Conservation (phyloP, 306 rosid genomes). For the Trifolium subterraneum region DNA sequence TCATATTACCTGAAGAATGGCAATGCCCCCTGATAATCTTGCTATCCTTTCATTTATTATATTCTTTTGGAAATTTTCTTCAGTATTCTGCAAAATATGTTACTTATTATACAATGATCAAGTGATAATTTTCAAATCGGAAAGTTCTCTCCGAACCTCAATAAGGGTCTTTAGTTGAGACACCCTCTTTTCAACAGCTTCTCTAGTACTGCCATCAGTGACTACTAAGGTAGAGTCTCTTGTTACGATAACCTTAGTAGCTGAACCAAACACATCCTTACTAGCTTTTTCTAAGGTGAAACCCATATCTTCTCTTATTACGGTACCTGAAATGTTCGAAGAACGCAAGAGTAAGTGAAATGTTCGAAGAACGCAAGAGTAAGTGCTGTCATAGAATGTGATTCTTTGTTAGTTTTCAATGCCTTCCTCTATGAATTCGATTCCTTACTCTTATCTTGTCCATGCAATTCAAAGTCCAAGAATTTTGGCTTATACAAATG, state of each 20-base stretch:
- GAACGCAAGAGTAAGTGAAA: slow-evolving; percentile 46
- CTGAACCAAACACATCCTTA: slow-evolving; percentile 66
- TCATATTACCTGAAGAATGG: slow-evolving; percentile 77
- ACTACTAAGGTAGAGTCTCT: slow-evolving; percentile 83
- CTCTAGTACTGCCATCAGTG: slow-evolving; percentile 74
- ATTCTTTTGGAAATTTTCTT: slow-evolving; percentile 80
- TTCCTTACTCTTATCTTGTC: too few species aligned
- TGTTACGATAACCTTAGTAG: slow-evolving; percentile 76
- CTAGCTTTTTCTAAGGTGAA: slow-evolving; percentile 72
- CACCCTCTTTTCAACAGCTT: slow-evolving; percentile 75
- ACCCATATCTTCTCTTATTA: slow-evolving; percentile 85
- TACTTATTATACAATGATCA: background rate
- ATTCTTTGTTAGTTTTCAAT: background rate
- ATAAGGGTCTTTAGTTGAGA: slow-evolving; percentile 67
- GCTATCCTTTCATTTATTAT: slow-evolving; percentile 86
- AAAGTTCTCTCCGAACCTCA: slow-evolving; percentile 55
- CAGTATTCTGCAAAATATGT: slow-evolving; percentile 69
- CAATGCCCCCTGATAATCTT: slow-evolving; percentile 83
- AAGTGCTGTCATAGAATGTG: too few species aligned
- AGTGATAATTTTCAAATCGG: too few species aligned
- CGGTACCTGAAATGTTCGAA: slow-evolving; percentile 63
- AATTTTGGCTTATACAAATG: too few species aligned
- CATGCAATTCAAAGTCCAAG: too few species aligned
- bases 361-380: slow-evolving; percentile 20
- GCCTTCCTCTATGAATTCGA: too few species aligned